Base-by-base conservation (phyloP, 2,329 filamentous ascomycete species). In the Pyricularia pennisetigena region DNA sequence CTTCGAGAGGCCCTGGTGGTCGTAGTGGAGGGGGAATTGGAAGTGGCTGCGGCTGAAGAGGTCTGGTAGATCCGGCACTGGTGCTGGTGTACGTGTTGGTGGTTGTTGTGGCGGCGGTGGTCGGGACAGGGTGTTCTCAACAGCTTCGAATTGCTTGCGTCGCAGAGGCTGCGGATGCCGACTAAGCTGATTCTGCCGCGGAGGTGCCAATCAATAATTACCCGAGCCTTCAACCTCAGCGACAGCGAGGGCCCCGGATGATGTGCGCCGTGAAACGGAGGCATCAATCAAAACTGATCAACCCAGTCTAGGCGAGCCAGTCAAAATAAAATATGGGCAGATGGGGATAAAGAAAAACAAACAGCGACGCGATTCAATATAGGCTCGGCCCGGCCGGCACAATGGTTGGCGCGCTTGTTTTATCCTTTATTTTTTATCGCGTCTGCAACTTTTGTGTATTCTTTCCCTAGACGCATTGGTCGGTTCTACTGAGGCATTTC, bases 41-140 rank as follows among this genome's bases (percentile, higher is more conserved):
- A 70, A 75, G 76, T 75, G 72, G 70, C 72, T 57, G 72, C 79
- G 71, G 68, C 67, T n/a, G 68, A 70, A 63, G 73, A 66, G 64
- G 66, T 64, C 35, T 67, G 66, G 49, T 67, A 67, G 62, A 67
- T 61, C 4, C 59, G 59, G 30, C 20, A 49, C 20, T 49, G 41
- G 20, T 49, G 7, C 6, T 30, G 65, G n/a, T 32, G 49, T 35
- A 35, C 12, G 32, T 35, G 32, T 35, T 35, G 32, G 32, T 35
- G 32, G 32, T 35, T 35, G n/a, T 67, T 28, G 16, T 23, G 32
- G 23, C 41, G 59, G 66, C 61, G 24, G 65, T 30, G 54, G 30
- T 67, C 7, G 66, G 35, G 29, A 49, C 57, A 67, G n/a, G 54
- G 66, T 67, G 66, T 67, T 67, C 66, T 67, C 59, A 67, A 26